Evolutionary conservation across 208 protist genomes (phyloP).

Genomic region (Naegleria fowleri): DNA sequence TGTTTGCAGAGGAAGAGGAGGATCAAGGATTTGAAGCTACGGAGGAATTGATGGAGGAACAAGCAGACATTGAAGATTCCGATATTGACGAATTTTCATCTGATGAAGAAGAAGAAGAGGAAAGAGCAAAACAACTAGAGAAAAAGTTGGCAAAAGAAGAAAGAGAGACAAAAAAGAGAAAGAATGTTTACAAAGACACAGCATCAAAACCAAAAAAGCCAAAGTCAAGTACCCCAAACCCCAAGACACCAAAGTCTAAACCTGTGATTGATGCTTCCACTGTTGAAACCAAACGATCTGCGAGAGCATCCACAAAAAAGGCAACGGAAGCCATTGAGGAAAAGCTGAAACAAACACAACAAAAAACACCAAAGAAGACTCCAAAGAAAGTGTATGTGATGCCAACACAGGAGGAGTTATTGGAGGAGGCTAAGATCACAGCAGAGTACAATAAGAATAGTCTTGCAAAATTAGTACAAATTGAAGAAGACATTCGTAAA

Average conservation of each 20-base stretch:
- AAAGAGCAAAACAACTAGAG: not conserved
- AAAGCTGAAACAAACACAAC: not conserved
- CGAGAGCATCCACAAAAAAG: not conserved
- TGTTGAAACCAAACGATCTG: not conserved
- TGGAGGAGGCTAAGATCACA: not conserved
- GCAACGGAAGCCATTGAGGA: not conserved
- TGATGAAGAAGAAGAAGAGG: conserved; percentile 4
- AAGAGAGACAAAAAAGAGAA: not conserved
- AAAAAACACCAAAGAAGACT: not conserved
- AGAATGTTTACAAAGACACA: not conserved
- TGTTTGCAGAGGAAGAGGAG: not conserved
- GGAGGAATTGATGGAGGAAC: not conserved
- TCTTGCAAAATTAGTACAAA: conserved; percentile 3
- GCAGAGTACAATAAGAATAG: not conserved
- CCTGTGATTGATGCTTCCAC: not conserved
- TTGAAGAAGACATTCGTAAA: not conserved
- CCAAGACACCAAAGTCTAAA: not conserved
- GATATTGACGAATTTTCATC: not conserved
- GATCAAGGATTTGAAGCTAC: not conserved
- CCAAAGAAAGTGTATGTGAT: not conserved
- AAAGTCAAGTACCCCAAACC: not conserved
- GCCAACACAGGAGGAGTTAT: not conserved
- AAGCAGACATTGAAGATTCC: conserved; percentile 9
- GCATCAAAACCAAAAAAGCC: not conserved
- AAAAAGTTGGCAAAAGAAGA: not conserved